Base-by-base conservation (phyloP, 345 rosid genomes). In the Toxicodendron radicans region DNA sequence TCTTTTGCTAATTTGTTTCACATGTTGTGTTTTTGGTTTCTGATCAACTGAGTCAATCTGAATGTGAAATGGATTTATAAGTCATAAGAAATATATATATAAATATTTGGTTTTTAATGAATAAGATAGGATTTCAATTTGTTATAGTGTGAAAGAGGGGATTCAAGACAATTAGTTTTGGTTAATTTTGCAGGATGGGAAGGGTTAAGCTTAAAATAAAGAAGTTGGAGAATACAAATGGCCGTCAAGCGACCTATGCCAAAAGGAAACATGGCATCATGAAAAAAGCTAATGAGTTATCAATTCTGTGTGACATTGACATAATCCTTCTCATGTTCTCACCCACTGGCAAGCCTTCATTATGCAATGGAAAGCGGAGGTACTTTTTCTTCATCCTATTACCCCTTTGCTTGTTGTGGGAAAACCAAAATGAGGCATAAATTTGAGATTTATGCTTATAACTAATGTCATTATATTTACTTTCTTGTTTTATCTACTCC, bases 301-400 rank as follows among this genome's bases (percentile, higher is more conserved):
- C 94, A 0, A 85, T 92, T 73, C 85, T 90, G 7, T 90, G 97
- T 51, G 93, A 88, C 71, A 86, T 87, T 20, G 91, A 86, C 76
- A 83, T 90, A 69, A 72, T 86, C 78, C 93, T 92, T 74, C 90
- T 92, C 80, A 88, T 92, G 93, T 92, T 92, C 76, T 92, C 95
- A 23, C 91, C 97, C 6, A 75, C 82, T 0, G 90, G 94, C 30
- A 92, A 87, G 76, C 90, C 97, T 61, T 83, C 91, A 0, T 45
- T 88, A 8, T 86, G 90, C 74, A 80, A 61, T 60, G 90, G 95
- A 43, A 83, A 82, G 61, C 85, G 78, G 71, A 85, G 93, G 95
- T 91, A 76, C 67, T 35, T 41, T 67, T 67, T 20, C 2, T 57
- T 59, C n/a, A 43, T 57, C 18, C 52, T 21, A 30, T 53, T 41